Evolutionary conservation across 495 filamentous ascomycete species (phyloP), one percentile per base, ranked within the genome.

Genomic region (Neurospora sp.): DNA sequence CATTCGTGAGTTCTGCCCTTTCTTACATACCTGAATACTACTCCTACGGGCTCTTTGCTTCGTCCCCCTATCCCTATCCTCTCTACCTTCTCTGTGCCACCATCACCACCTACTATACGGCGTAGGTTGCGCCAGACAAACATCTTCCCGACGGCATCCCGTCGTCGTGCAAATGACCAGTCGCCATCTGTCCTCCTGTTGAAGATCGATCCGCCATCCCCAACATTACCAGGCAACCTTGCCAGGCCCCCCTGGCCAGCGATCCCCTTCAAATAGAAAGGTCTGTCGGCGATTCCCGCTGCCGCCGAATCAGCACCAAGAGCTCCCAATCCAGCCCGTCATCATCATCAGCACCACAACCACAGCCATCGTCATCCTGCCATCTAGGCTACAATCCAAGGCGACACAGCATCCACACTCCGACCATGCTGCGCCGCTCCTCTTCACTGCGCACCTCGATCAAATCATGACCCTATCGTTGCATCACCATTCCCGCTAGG

Each of bases 1-100:
- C 84, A 75, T 81, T 86, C 74, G 84, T 86, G 79, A 84, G 84
- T 84, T 69, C 4, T 44, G 27, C 46, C 73, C 44, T 73, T 69
- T 46, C 40, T 73, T 72, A 71, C 70, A 69, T 38, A n/a, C 39
- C 60, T 86, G 78, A 84, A 84, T 83, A 60, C 71, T 62, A 66
- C 10, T 77, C 49, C 72, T 69, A 40, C 41, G 72, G 70, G 71
- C 72, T 72, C 27, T 31, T 66, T 66, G 54, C 54, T 35, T 66
- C 23, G 27, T 37, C 31, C 70, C 41, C 44, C 39, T 74, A 37
- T 75, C 42, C 44, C 35, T 69, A 37, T 18, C 69, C 23, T 70
- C 9, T 37, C 8, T 35, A 11, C 42, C 41, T 54, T 73, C 38
- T 70, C 35, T 35, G 39, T 39, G 31, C 35, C 40, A 27, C 31